phyloP scores from a whole-genome alignment of 2,329 filamentous ascomycete species.

The Microascus cirrosus region DNA sequence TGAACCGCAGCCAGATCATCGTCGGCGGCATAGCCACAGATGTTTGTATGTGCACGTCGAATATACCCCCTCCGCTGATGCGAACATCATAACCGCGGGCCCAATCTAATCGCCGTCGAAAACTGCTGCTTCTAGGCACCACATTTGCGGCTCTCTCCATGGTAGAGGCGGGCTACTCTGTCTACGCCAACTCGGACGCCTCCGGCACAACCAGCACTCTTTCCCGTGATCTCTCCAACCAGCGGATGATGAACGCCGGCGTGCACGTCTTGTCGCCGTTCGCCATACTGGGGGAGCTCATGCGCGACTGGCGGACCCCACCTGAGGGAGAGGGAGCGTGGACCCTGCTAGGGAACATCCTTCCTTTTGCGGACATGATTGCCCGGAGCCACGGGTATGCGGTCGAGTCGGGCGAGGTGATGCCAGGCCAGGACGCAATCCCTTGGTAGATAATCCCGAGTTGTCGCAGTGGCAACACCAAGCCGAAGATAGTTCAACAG shows the following conservation, averaged over 20 bases:
- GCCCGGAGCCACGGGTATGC: constrained; percentile 41
- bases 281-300: constrained; percentile 40
- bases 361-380: constrained; percentile 37
- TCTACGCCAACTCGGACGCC: constrained; percentile 49
- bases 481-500: too few relatives aligned
- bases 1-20: constrained; percentile 47
- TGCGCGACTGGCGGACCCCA: constrained; percentile 42
- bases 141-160: constrained; percentile 50
- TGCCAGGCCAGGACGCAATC: constrained; percentile 27
- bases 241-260: constrained; percentile 44
- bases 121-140: constrained; percentile 17
- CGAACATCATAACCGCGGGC: not conserved
- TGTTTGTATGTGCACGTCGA: constrained; percentile 26
- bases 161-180: constrained; percentile 45
- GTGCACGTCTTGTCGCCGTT: constrained; percentile 40
- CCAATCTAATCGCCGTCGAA: not conserved
- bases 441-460: not conserved
- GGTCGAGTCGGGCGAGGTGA: constrained; percentile 37
- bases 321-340: constrained; percentile 29
- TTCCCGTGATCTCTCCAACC: constrained; percentile 40
- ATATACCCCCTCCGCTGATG: too few relatives aligned
- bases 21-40: constrained; percentile 51
- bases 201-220: constrained; percentile 40
- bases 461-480: too few relatives aligned
- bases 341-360: constrained; percentile 42